Evolutionary conservation across 208 protist species (phyloP), one percentile per base, ranked within the genome.

Genomic region (Porcisia hertigi): DNA sequence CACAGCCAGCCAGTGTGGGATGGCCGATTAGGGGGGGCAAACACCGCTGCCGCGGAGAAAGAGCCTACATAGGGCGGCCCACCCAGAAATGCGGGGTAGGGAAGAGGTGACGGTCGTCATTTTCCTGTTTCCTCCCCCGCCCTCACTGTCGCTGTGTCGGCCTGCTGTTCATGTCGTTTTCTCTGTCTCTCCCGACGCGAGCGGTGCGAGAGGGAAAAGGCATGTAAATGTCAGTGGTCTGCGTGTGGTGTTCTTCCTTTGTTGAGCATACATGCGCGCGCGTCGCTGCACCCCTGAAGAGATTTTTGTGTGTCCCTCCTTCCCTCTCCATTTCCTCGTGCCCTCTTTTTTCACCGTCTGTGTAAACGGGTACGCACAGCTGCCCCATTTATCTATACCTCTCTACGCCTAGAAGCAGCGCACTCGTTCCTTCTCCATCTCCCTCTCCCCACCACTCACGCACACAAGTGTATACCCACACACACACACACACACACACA

Each of bases 401-500:
- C 23, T 60, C 23, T 43, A 16, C 43, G 49, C 45, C 5, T 73
- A 52, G 30, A 47, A 49, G 20, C 62, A 66, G 62, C 62, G 39
- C 65, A 55, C 65, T 55, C 25, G 9, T 69, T 30, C 18, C 6
- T 60, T 49, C 45, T 49, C 45, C 45, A 3, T 9, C 45, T 49
- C 45, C 9, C 45, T 49, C 45, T 82, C 84, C 64, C 8, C 45
- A 25, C n/a, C 23, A 18, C 34, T 2, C 6, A 64, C 59, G 43
- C 34, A 47, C 62, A 16, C 41, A 36, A 55, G 36, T 52, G 18
- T 20, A 49, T 34, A 63, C 34, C 1, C n/a, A n/a, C 6, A 57
- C 52, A 47, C 62, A 47, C 84, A 91, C 77, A 82, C 76, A 41
- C 88, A 91, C 80, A 47, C 66, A 65, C 63, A 73, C 69, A 63